These are phyloP conservation scores for Saccharomyces pastorianus DNA, from an alignment of 1,139 yeast genomes.

Conservation along the genomic window DNA sequence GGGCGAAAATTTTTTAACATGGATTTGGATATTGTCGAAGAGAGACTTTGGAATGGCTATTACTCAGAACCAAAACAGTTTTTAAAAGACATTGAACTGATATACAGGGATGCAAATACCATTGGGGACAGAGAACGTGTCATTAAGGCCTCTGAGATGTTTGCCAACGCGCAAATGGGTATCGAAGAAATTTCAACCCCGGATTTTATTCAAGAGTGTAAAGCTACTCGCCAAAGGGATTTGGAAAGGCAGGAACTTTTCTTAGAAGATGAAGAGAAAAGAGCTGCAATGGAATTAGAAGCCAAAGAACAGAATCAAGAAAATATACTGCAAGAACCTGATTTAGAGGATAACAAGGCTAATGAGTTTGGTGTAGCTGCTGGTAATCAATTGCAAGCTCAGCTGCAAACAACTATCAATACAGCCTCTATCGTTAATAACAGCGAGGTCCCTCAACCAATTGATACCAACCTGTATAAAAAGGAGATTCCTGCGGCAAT, in stretches of 20 bases:
- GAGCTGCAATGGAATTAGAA: slow-evolving; percentile 11
- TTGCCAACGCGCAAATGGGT: slow-evolving; percentile 92
- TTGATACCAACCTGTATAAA: neutral
- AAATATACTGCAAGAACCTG: neutral
- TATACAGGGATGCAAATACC: slow-evolving; percentile 67
- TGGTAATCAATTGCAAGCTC: slow-evolving; percentile 26
- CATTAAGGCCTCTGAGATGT: slow-evolving; percentile 90
- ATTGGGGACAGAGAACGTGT: slow-evolving; percentile 77
- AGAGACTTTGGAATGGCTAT: slow-evolving; percentile 91
- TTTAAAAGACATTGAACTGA: slow-evolving; percentile 73
- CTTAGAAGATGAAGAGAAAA: slow-evolving; percentile 32
- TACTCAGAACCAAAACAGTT: slow-evolving; percentile 91
- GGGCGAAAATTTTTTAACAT: slow-evolving; percentile 72
- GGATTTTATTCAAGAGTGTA: slow-evolving; percentile 69
- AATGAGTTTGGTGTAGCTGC: slow-evolving; percentile 21
- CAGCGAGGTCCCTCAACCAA: neutral
- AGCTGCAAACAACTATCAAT: slow-evolving; percentile 5
- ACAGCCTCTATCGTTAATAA: neutral
- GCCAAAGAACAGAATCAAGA: slow-evolving; percentile 7
- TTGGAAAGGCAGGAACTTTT: slow-evolving; percentile 43
- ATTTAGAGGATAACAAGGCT: neutral
- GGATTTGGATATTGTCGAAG: slow-evolving; percentile 92
- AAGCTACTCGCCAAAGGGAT: slow-evolving; percentile 65
- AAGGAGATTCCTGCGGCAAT: neutral
- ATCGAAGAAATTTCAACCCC: slow-evolving; percentile 80